Evolutionary conservation across 106 monocot species (phyloP).

Genomic region (Apostasia ramifera): DNA sequence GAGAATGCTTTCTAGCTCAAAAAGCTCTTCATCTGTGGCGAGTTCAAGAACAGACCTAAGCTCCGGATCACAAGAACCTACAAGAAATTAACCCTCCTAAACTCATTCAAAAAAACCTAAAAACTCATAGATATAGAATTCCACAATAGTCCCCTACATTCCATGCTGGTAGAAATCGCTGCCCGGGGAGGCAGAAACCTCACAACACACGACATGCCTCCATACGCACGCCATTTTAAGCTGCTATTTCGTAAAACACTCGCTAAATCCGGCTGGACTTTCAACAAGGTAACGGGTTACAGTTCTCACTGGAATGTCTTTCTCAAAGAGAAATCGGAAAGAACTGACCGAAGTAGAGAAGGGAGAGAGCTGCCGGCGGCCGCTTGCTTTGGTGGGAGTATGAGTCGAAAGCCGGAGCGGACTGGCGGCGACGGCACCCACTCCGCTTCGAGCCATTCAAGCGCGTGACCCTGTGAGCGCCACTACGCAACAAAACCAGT

Average conservation of each 20-base stretch:
- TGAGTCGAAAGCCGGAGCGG: conserved; percentile 3
- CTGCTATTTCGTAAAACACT: background rate
- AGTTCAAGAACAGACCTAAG: conserved; percentile 86
- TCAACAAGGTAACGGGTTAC: background rate
- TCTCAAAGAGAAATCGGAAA: background rate
- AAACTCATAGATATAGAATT: too few species aligned
- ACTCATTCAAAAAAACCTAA: background rate
- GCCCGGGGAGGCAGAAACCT: conserved; percentile 17
- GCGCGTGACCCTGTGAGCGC: too few species aligned
- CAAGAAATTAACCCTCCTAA: conserved; percentile 1
- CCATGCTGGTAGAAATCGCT: conserved; percentile 6
- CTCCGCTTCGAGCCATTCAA: background rate
- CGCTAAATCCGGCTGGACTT: conserved; percentile 6
- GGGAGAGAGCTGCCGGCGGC: background rate
- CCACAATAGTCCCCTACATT: conserved; percentile 10
- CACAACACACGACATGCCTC: background rate
- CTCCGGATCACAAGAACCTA: conserved; percentile 63
- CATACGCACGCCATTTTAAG: background rate
- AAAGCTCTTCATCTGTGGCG: conserved; percentile 69
- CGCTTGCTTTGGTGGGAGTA: background rate
- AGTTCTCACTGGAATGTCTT: background rate
- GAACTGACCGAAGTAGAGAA: conserved; percentile 16
- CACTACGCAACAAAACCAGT: too few species aligned
- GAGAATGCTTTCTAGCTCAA: conserved; percentile 82
- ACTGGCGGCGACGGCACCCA: conserved; percentile 1